Percentiles rank a stretch among this genome's conserved stretches.
Evolutionary conservation across 768 basidiomycete genomes (phyloP).

Genomic region (Panaeolus cyanescens): DNA sequence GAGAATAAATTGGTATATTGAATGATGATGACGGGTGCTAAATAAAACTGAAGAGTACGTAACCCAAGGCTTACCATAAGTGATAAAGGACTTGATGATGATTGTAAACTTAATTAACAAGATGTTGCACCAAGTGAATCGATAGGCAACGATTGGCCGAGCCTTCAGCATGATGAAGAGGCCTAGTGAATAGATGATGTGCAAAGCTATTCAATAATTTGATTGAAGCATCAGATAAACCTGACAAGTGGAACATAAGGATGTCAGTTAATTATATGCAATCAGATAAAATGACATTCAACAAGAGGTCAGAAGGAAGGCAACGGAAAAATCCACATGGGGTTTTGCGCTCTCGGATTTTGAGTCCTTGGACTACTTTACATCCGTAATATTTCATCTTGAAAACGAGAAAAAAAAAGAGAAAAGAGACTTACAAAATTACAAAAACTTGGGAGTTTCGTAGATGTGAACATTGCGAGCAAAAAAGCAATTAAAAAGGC

Average conservation of each 20-base stretch:
- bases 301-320: constrained; percentile 56
- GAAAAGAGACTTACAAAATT: constrained; percentile 1
- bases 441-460: not conserved
- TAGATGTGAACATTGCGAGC: too few species aligned
- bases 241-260: constrained; percentile 8
- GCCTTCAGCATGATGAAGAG: not conserved
- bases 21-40: not conserved
- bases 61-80: not conserved
- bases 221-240: constrained; percentile 4
- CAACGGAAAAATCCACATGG: constrained; percentile 65
- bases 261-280: constrained; percentile 10
- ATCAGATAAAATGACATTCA: constrained; percentile 3
- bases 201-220: not conserved
- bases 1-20: not conserved
- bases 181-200: not conserved
- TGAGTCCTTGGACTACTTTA: constrained; percentile 25
- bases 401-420: constrained; percentile 6
- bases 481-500: too few species aligned
- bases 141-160: not conserved
- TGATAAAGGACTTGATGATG: not conserved
- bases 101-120: not conserved
- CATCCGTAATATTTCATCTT: constrained; percentile 29
- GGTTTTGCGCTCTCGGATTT: constrained; percentile 33
- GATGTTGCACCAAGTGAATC: not conserved
- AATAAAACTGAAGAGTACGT: not conserved